Conservation (phyloP, 441 rosid species). For the Adansonia grandidieri region DNA sequence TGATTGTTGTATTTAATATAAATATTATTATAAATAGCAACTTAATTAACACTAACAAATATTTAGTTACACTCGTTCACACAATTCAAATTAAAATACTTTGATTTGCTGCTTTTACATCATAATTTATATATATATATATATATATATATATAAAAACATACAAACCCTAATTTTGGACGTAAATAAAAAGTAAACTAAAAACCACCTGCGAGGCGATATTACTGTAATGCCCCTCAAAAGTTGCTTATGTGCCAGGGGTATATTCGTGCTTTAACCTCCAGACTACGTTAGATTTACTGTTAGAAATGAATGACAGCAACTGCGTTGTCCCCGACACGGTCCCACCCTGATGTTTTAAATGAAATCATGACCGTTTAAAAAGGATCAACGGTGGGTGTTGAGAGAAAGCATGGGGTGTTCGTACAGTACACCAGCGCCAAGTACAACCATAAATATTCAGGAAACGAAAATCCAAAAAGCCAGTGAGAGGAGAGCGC, state of each 20-base stretch:
- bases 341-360: slow-evolving; percentile 21
- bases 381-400: slow-evolving; percentile 33
- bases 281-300: slow-evolving; percentile 33
- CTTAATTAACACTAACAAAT: no score
- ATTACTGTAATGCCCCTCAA: background rate
- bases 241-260: background rate
- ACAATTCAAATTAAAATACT: background rate
- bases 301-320: slow-evolving; percentile 36
- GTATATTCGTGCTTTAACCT: slow-evolving; percentile 1
- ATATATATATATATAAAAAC: no score
- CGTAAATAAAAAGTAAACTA: background rate
- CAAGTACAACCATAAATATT: slow-evolving; percentile 8
- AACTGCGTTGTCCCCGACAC: slow-evolving; percentile 18
- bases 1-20: no score
- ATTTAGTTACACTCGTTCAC: no score
- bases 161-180: background rate
- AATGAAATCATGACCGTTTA: slow-evolving; percentile 37
- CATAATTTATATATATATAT: no score
- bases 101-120: background rate
- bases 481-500: background rate
- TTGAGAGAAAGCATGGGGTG: slow-evolving; percentile 18
- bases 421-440: slow-evolving; percentile 30
- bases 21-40: no score
- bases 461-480: background rate
- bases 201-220: slow-evolving; percentile 3